Conservation (phyloP, 768 basidiomycete species). For the Galerina sulciceps region DNA sequence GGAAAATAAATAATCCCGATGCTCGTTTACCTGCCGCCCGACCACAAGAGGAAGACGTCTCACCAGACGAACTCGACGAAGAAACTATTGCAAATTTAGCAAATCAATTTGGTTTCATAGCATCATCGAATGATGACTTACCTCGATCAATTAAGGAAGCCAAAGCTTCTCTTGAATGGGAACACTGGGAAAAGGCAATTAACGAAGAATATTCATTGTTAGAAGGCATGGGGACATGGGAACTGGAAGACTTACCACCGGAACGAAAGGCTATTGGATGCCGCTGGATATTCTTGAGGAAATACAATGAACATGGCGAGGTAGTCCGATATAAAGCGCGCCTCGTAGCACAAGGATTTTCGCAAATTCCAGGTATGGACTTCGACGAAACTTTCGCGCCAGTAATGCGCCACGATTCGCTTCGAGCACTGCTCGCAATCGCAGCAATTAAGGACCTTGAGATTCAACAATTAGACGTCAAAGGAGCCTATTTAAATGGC, state of each 20-base stretch:
- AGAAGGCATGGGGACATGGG: slow-evolving; percentile 31
- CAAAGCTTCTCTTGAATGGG: slow-evolving; percentile 1
- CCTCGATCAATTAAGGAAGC: background rate
- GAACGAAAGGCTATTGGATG: slow-evolving; percentile 26
- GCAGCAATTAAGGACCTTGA: slow-evolving; percentile 37
- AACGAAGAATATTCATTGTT: slow-evolving; percentile 27
- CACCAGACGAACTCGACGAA: background rate
- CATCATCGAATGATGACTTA: background rate
- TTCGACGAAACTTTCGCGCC: slow-evolving; percentile 36
- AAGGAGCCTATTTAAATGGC: slow-evolving; percentile 35
- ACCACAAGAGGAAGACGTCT: background rate
- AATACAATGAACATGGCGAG: slow-evolving; percentile 34
- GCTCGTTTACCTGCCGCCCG: slow-evolving; percentile 1
- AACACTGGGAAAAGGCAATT: slow-evolving; percentile 28
- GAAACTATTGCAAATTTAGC: background rate
- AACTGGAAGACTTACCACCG: slow-evolving; percentile 24
- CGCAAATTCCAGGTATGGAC: slow-evolving; percentile 42
- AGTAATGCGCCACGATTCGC: slow-evolving; percentile 31
- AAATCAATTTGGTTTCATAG: background rate
- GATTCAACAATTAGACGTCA: slow-evolving; percentile 46
- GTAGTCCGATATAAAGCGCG: slow-evolving; percentile 35
- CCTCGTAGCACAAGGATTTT: slow-evolving; percentile 37
- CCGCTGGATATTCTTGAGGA: slow-evolving; percentile 38
- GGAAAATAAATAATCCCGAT: slow-evolving; percentile 4
- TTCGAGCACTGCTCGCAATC: slow-evolving; percentile 35